phyloP scores from a whole-genome alignment of 2,329 filamentous ascomycete species.

The Cercospora sp. region DNA sequence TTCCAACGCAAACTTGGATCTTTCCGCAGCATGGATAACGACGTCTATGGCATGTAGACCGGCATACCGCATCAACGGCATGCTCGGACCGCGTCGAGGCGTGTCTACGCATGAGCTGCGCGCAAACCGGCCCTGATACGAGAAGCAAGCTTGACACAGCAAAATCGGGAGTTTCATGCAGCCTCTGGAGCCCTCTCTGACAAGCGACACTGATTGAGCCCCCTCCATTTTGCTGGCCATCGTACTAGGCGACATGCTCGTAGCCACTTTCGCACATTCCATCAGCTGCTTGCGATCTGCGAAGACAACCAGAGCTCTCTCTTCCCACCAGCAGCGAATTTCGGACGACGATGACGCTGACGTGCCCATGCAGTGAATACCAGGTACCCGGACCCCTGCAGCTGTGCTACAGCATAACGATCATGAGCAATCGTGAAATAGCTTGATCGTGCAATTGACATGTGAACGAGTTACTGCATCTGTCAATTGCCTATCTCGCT shows the following conservation, averaged over 20 bases:
- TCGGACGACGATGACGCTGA: not conserved
- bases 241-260: not conserved
- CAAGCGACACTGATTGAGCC: not conserved
- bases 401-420: not conserved
- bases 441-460: not conserved
- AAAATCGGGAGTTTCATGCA: not conserved
- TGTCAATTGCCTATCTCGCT: not conserved
- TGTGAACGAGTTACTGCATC: not conserved
- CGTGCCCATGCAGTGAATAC: not conserved
- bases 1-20: not conserved
- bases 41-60: not conserved
- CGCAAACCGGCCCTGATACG: not conserved
- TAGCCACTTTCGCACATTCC: not conserved
- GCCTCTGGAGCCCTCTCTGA: not conserved
- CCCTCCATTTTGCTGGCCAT: not conserved
- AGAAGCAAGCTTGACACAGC: not conserved
- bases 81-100: not conserved
- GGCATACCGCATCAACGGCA: not conserved
- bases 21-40: not conserved
- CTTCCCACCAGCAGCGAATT: not conserved
- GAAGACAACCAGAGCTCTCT: not conserved
- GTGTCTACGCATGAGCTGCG: not conserved
- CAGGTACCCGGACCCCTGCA: not conserved
- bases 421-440: not conserved
- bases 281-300: not conserved